A percentile compares a stretch with the other conserved stretches of the same genome.
Conservation (phyloP, 345 rosid species). For the Citrus inodora region DNA sequence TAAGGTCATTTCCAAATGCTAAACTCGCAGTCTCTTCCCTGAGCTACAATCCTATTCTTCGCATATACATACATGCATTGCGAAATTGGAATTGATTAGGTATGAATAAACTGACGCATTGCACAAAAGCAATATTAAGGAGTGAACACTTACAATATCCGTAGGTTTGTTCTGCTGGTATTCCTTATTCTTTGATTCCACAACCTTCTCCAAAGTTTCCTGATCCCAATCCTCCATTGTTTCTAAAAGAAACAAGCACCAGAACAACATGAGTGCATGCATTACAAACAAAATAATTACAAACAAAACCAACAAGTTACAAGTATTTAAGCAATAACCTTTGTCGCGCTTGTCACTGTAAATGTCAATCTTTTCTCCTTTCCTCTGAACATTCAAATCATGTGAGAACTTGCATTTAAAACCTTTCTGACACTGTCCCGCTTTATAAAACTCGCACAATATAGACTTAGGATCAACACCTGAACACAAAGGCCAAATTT, state of each 20-base stretch:
- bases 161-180: slow-evolving; percentile 67
- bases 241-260: slow-evolving; percentile 22
- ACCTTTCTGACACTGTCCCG: slow-evolving; percentile 61
- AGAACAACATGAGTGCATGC: slow-evolving; percentile 4
- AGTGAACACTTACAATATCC: slow-evolving; percentile 49
- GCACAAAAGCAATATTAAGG: neutral
- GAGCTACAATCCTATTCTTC: neutral
- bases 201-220: slow-evolving; percentile 68
- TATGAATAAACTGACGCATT: neutral
- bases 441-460: slow-evolving; percentile 59
- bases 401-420: slow-evolving; percentile 79
- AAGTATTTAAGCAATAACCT: slow-evolving; percentile 24
- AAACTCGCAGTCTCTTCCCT: neutral
- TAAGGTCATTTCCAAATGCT: neutral
- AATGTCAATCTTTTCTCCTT: slow-evolving; percentile 68
- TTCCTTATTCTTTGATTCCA: slow-evolving; percentile 56
- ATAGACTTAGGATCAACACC: slow-evolving; percentile 82
- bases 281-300: neutral
- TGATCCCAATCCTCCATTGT: slow-evolving; percentile 83
- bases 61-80: neutral
- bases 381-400: slow-evolving; percentile 63
- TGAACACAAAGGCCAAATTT: slow-evolving; percentile 18
- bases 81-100: neutral
- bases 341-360: slow-evolving; percentile 59
- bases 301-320: neutral